These are phyloP conservation scores for Ricinus communis DNA, from an alignment of 345 rosid species.

Conservation along the genomic window DNA sequence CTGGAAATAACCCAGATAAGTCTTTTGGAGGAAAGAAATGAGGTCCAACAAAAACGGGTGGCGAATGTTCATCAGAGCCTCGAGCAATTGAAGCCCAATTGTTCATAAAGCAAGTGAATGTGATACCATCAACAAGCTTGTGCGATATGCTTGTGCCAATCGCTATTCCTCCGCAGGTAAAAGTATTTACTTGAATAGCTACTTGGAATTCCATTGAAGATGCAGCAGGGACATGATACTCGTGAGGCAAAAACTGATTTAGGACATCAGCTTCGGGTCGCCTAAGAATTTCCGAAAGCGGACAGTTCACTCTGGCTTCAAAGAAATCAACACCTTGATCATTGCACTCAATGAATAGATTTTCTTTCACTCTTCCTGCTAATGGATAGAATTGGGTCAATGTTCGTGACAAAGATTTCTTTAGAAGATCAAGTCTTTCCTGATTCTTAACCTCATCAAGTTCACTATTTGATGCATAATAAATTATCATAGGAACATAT, in stretches of 20 bases:
- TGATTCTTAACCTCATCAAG: background rate
- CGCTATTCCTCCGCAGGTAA: constrained; percentile 36
- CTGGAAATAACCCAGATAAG: constrained; percentile 2
- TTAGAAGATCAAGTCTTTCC: constrained; percentile 6
- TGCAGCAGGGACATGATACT: background rate
- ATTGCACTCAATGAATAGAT: constrained; percentile 26
- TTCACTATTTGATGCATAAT: background rate
- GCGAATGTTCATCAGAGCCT: background rate
- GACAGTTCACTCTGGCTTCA: constrained; percentile 11
- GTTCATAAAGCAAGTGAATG: constrained; percentile 19
- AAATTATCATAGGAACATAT: constrained; percentile 29
- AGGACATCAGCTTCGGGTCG: constrained; percentile 7
- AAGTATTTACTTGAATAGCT: constrained; percentile 28
- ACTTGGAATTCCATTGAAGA: background rate
- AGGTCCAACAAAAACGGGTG: background rate
- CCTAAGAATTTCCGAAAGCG: constrained; percentile 18
- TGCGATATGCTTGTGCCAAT: constrained; percentile 24
- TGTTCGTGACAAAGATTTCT: constrained; percentile 25
- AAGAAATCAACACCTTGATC: constrained; percentile 24
- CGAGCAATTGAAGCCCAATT: constrained; percentile 27
- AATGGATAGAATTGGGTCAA: constrained; percentile 25
- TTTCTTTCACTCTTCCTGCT: constrained; percentile 26
- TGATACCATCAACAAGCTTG: constrained; percentile 32
- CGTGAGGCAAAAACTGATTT: constrained; percentile 21
- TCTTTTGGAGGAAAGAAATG: constrained; percentile 20